Evolutionary conservation across 352 stramenopile species (phyloP), one percentile per base, ranked within the genome.

Genomic region (Globisporangium recalcitrans): DNA sequence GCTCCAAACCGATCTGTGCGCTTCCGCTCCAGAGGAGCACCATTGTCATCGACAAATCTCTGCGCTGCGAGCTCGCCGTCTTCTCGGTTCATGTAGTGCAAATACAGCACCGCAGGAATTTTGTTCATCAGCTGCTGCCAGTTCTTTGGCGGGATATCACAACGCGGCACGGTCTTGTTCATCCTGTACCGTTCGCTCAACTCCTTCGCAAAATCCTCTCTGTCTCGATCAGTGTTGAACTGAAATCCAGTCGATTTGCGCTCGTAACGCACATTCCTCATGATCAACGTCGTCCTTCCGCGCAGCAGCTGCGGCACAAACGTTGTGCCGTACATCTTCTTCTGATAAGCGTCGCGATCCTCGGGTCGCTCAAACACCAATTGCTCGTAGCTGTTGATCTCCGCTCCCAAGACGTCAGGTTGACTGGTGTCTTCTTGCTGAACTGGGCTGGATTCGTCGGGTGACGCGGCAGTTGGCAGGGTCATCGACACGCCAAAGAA

Each of bases 61-160:
- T 69, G 55, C 16, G 71, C 69, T 31, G 78, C 78, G 52, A 68
- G 63, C 36, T 74, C 68, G 3, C 73, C 72, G 40, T 82, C 78
- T 51, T 85, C 78, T 8, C 73, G 72, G 49, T 88, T 85, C 42
- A 73, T 69, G 47, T 82, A 88, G 44, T 86, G 78, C 13, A 86
- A 38, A 26, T 74, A 82, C 14, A 88, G 67, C 1, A 68, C 52
- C 4, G 59, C 68, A 14, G 64, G 46, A 26, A 73, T 48, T 46
- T 80, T 68, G 14, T 68, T 73, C 14, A 81, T 67, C 54, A 75
- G 70, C 22, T 62, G 58, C 53, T 82, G 74, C 78, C 78, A 88
- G n/a, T 81, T 82, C 27, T 85, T 75, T 26, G 71, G 74, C 55
- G 70, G 62, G 14, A 88, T 86, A 38, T 85, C 76, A 46, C 71